phyloP scores from a whole-genome alignment of 768 basidiomycete genomes.

The Leucosporidium creatinivorum region DNA sequence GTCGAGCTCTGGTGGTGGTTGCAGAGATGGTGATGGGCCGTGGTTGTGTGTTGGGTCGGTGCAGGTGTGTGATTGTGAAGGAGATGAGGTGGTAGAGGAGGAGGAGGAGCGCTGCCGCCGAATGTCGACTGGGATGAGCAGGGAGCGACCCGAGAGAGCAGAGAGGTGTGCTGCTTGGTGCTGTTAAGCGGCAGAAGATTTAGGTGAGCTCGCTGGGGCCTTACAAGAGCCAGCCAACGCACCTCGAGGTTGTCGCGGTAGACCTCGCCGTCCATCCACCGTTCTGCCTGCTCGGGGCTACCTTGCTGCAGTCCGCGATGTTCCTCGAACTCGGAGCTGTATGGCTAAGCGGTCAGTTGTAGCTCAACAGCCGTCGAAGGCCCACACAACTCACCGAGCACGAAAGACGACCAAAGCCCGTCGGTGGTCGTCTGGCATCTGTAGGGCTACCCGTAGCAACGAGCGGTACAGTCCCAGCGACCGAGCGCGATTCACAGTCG shows the following conservation, averaged over 20 bases:
- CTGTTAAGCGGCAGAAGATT: not conserved
- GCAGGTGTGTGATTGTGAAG: not conserved
- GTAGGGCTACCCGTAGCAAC: slow-evolving; percentile 11
- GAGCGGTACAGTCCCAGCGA: slow-evolving; percentile 15
- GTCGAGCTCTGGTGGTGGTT: not conserved
- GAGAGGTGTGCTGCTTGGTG: slow-evolving; percentile 12
- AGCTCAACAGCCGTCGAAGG: not conserved
- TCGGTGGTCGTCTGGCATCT: slow-evolving; percentile 30
- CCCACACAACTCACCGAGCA: not conserved
- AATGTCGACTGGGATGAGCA: slow-evolving; percentile 22
- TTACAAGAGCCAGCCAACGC: too few species aligned
- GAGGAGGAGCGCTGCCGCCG: not conserved
- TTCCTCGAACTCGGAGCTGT: slow-evolving; percentile 18
- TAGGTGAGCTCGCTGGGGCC: too few species aligned
- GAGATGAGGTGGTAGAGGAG: too few species aligned
- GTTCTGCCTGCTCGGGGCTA: not conserved
- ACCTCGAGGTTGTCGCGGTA: slow-evolving; percentile 16
- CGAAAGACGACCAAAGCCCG: slow-evolving; percentile 21
- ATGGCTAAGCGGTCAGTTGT: too few species aligned
- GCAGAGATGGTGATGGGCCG: too few species aligned
- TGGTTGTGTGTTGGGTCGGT: not conserved
- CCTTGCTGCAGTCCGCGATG: not conserved
- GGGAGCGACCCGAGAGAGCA: not conserved
- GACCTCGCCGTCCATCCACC: slow-evolving; percentile 13
- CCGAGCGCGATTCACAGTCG: too few species aligned